Evolutionary conservation across 2,329 filamentous ascomycete genomes (phyloP), one percentile per base, ranked within the genome.

Genomic region (Neoarthrinium moseri): DNA sequence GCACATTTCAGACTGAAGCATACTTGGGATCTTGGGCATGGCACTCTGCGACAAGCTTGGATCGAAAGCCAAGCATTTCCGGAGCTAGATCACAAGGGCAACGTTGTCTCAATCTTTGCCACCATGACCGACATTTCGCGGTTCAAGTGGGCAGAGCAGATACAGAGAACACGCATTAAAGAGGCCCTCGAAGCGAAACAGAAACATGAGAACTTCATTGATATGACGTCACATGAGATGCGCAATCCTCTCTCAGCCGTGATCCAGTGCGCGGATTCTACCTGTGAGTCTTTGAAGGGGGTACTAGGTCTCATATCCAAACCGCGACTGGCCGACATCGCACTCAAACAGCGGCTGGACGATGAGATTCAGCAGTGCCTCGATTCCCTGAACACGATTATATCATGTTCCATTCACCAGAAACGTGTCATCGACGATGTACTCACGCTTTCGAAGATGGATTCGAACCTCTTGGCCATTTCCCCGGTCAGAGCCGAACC

Each of bases 61-160:
- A 86, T 86, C 1, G 66, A 91, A 24, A 85, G 91, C 73, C 87
- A 80, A 44, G 86, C 85, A 0, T 90, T 86, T 54, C 87, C 87
- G 0, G 87, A 91, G 56, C 84, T 79, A 56, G 76, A 85, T 49
- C 68, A 73, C 1, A 69, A 80, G 18, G 86, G 85, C 3, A 69
- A 72, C 22, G 73, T 91, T 38, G 88, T 89, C 66, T 82, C 84
- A 49, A 83, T 91, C 4, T 91, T 91, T 55, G 87, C 87, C 42
- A 87, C 83, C 58, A 84, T 95, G 45, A 92, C 89, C 0, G 89
- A 95, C 58, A 95, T 95, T 51, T 90, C 86, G 17, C 81, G 87
- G 43, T 88, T 94, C 61, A 95, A 95, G 63, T 86, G 84, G 75
- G 89, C 89, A 1, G 89, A 95, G 63, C 83, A 84, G 37, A 82